Base-by-base conservation (phyloP, 768 basidiomycete species). In the Mycena floridula region DNA sequence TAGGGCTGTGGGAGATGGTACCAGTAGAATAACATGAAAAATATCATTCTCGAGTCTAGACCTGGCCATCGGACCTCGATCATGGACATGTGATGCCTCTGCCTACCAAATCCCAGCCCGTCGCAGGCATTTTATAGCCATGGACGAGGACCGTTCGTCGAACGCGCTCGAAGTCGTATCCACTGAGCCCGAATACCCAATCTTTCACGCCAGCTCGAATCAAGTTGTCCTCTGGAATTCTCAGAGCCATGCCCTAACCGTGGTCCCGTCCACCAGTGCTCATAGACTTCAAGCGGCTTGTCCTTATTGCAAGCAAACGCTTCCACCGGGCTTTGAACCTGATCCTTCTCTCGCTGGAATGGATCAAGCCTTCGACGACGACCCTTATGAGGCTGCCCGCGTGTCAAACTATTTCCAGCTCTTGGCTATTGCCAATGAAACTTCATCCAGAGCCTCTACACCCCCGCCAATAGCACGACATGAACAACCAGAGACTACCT, bases 141-240 rank as follows among this genome's bases (percentile, higher is more conserved):
- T n/a, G n/a, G n/a, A n/a, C n/a, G n/a, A n/a, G n/a, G n/a, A n/a
- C n/a, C n/a, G n/a, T n/a, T n/a, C n/a, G n/a, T n/a, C n/a, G n/a
- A n/a, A n/a, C n/a, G n/a, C n/a, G n/a, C n/a, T 49, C 13, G 51
- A 52, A 21, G 44, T 55, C 13, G 42, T 55, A 22, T 48, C 52
- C n/a, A 43, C 44, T 7, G 54, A 55, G 22, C 51, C 49, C 21
- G 64, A 79, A 45, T 91, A 89, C 89, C 84, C 88, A 1, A 89
- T 92, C 48, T 69, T 90, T 15, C 88, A 89, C 37, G 74, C 76
- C n/a, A 15, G 38, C 22, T 82, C 85, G 1, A 86, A 89, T 61
- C 88, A 91, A 55, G 82, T 92, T 26, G 90, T 93, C 13, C 72
- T 92, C 7, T 93, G 91, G 66, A 89, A 93, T 57, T 82, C 90